Evolutionary conservation across 2,329 filamentous ascomycete species (phyloP), one percentile per base, ranked within the genome.

Genomic region (Triangularia setosa): DNA sequence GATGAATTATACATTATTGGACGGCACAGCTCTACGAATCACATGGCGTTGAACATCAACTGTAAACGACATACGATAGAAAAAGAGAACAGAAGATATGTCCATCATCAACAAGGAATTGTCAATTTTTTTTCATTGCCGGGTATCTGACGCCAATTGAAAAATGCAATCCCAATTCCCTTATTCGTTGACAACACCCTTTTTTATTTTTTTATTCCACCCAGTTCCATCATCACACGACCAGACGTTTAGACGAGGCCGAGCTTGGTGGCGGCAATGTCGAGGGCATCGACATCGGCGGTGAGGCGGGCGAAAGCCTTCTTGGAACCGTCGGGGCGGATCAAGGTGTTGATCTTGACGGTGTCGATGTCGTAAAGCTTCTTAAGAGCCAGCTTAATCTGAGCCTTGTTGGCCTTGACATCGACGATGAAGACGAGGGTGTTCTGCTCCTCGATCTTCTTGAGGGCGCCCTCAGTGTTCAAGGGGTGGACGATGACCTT

Each of bases 401-500:
- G 95, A 79, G 93, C 89, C 92, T 99, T 99, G 90, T 99, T 99
- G 81, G 94, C 89, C 90, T 96, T 96, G 81, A 94, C 84, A 74
- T 97, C 91, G 78, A 96, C 92, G 75, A 97, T 96, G 87, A 97
- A 97, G 79, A 96, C 92, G 61, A 99, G 89, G 73, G 95, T 99
- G 89, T 99, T 99, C 89, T 99, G 93, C 90, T 99, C 95, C 87
- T 99, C 95, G 75, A 99, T 97, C 91, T 97, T 78, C 92, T 99
- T 99, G 94, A 99, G 98, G 77, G 96, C 95, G 78, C 90, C 95
- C 90, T 99, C 95, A 68, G 95, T 99, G 90, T 99, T 99, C 79
- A 99, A 88, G 73, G 95, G 95, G 89, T 97, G 92, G 78, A 98
- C 86, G 81, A 99, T 90, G 80, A 98, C 87, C 89, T 96, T 97